Evolutionary conservation across 805 yeast genomes (phyloP), one percentile per base, ranked within the genome.

Genomic region (Monosporozyma siamensis): DNA sequence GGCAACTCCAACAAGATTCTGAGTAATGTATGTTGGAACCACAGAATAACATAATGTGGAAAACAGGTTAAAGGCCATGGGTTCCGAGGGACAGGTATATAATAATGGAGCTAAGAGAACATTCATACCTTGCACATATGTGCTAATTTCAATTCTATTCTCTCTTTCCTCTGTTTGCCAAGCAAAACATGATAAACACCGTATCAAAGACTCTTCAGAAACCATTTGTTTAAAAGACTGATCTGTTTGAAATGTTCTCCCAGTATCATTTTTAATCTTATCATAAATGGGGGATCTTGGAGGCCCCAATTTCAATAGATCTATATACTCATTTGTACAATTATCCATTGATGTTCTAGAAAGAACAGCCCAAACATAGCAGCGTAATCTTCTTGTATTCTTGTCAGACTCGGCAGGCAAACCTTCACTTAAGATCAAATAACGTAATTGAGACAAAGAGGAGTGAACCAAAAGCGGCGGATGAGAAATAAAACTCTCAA

Each of bases 121-220:
- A 57, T 88, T 88, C 82, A 89, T 77, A 2, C 96, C 96, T 58
- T 88, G 96, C n/a, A 88, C 95, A 55, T 86, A 86, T 0, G 68
- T 51, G 40, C 59, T 51, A 23, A 55, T 49, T 12, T 40, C 26
- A 3, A 38, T 30, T 26, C 38, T 44, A 11, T 29, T 39, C 3
- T 44, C 43, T 12, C 39, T 17, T 26, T 52, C 55, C 23, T 53
- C 48, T 11, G 56, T 56, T 35, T 72, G 61, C 59, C 77, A 63
- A 3, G 94, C 94, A 55, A 77, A 74, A n/a, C 83, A 78, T 25
- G 84, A 81, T 21, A 88, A 68, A 3, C 87, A 65, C 36, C 96
- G 63, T 8, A 81, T 71, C 34, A 88, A 62, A 1, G 83, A 64
- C 3, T 74, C 77, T 53, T 86, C 95, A n/a, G 76, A 61, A 2